phyloP scores from a whole-genome alignment of 345 rosid species.

The Linum lewisii region DNA sequence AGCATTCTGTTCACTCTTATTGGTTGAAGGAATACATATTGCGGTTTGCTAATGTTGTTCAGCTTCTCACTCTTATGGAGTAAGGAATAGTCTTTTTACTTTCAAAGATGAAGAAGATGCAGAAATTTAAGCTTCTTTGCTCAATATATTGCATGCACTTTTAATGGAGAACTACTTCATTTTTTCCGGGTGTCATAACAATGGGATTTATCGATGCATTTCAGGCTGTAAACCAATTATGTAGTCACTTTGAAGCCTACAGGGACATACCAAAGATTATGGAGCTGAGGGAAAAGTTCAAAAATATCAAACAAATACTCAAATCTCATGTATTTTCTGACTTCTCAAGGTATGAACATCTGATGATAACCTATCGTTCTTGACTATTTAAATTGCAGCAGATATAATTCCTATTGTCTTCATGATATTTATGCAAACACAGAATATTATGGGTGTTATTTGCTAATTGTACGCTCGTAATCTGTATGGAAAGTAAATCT shows the following conservation, averaged over 20 bases:
- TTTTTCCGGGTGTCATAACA: background rate
- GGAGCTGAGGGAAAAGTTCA: conserved; percentile 91
- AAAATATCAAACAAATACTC: conserved; percentile 87
- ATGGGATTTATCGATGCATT: conserved; percentile 20
- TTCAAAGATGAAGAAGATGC: too few relatives aligned
- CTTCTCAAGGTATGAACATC: conserved; percentile 65
- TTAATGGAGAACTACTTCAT: background rate
- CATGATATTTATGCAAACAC: background rate
- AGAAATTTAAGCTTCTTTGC: too few relatives aligned
- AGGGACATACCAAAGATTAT: conserved; percentile 95
- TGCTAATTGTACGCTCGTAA: background rate
- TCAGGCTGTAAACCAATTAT: conserved; percentile 98
- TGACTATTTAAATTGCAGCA: conserved; percentile 1
- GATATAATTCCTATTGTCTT: background rate
- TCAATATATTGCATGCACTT: too few relatives aligned
- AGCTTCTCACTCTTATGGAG: too few relatives aligned
- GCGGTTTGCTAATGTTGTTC: too few relatives aligned
- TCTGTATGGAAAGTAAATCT: background rate
- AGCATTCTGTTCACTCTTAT: too few relatives aligned
- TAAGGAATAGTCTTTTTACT: too few relatives aligned
- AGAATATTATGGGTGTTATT: too few relatives aligned
- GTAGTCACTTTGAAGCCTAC: conserved; percentile 95
- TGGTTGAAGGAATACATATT: too few relatives aligned
- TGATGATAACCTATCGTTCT: background rate
- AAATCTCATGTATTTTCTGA: conserved; percentile 95